Base-by-base conservation (phyloP, 164 flowering plant species). In the Vitis cinerea region DNA sequence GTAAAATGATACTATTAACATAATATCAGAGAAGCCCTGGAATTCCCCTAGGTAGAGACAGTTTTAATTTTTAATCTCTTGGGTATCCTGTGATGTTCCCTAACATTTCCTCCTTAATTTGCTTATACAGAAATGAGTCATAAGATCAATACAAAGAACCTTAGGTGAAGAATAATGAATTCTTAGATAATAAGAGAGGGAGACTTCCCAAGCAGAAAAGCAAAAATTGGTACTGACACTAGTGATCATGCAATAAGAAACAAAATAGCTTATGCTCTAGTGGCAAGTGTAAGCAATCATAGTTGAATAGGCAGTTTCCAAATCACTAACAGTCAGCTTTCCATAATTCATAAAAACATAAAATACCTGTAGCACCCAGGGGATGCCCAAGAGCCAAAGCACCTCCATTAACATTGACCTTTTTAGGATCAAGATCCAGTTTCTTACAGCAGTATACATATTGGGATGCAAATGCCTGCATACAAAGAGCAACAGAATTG, bases 351-450 rank as follows among this genome's bases (percentile, higher is more conserved):
- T 56, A 8, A 17, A 2, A 31, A 23, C 11, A 50, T 37, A 72
- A 12, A 9, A 37, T 78, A 86, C 90, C 90, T 71, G 92, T 88
- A 50, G 88, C 90, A 14, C 92, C 92, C 75, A 88, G 59, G 64
- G 92, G 88, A 76, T 87, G 91, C 16, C 91, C 91, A 69, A 83
- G 79, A 54, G 90, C 93, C 17, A 89, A 82, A n/a, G 93, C 93
- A 65, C 93, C 93, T 69, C 93, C 91, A 67, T 87, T 89, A 8
- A 87, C 93, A 75, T 89, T 87, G 48, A 89, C 83, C 48, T 80
- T 89, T 64, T 80, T 80, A 3, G 78, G 74, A 72, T 89, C 81
- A 60, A 89, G 85, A 29, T 73, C 79, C 61, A 89, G 63, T 49
- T 83, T 84, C 79, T 84, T 89, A 55, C 77, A 44, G 72, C 87